Evolutionary conservation across 140 eudicot species (phyloP).

Genomic region (Senecio squalidus): DNA sequence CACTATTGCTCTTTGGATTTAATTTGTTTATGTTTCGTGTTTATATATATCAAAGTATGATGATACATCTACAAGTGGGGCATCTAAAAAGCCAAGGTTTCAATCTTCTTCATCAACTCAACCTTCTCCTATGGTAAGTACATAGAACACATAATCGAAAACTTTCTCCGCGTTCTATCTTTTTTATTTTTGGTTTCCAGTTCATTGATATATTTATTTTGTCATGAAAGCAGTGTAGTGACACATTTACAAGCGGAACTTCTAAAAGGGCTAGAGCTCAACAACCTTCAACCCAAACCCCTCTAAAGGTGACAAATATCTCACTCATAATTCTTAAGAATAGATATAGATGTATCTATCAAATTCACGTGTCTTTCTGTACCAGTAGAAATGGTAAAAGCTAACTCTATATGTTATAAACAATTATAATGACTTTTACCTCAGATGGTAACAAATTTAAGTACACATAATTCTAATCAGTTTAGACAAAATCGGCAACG

Average conservation of each 20-base stretch:
- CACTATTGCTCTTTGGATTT: background rate
- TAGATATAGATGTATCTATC: background rate
- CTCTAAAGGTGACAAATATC: slow-evolving; percentile 58
- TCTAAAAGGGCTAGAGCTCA: slow-evolving; percentile 82
- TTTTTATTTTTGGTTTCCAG: slow-evolving; percentile 8
- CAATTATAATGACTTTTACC: background rate
- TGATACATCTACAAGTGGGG: slow-evolving; percentile 55
- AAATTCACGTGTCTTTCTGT: background rate
- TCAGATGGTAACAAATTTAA: background rate
- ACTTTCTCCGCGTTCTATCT: background rate
- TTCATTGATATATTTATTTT: slow-evolving; percentile 7
- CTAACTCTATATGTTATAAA: background rate
- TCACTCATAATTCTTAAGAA: slow-evolving; percentile 4
- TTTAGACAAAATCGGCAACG: background rate
- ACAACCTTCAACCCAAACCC: slow-evolving; percentile 68
- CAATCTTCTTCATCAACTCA: slow-evolving; percentile 61
- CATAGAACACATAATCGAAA: background rate
- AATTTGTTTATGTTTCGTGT: background rate
- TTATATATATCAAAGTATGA: slow-evolving; percentile 43
- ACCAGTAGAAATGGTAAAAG: background rate
- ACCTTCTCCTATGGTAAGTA: slow-evolving; percentile 65
- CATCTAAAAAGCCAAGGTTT: slow-evolving; percentile 72
- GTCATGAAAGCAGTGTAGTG: slow-evolving; percentile 44
- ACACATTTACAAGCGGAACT: slow-evolving; percentile 52
- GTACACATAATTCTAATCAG: background rate